These are phyloP conservation scores for Trichomonascus vanleenenianus DNA, from an alignment of 805 yeast genomes.

Conservation along the genomic window DNA sequence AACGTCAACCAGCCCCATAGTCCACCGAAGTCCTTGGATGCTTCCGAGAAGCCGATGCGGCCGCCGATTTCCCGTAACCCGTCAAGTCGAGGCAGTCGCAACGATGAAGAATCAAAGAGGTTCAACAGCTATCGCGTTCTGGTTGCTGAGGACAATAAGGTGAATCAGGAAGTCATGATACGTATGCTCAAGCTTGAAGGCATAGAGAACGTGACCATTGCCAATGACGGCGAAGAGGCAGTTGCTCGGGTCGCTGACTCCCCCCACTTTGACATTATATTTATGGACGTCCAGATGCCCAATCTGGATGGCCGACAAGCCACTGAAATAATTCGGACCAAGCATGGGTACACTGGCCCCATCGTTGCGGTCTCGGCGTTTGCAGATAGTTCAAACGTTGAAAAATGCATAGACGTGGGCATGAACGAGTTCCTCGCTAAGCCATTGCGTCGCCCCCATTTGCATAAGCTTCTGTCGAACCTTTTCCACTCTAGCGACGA, in stretches of 20 bases:
- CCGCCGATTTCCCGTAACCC: slow-evolving; percentile 1
- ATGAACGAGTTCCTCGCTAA: slow-evolving; percentile 88
- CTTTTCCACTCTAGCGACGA: too few species aligned
- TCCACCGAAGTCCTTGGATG: background rate
- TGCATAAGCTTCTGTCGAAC: slow-evolving; percentile 35
- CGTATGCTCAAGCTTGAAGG: slow-evolving; percentile 82
- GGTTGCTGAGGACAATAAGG: slow-evolving; percentile 88
- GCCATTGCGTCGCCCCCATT: slow-evolving; percentile 68
- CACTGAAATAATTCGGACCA: slow-evolving; percentile 61
- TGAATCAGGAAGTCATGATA: slow-evolving; percentile 86
- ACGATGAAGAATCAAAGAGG: background rate
- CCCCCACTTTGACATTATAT: slow-evolving; percentile 55
- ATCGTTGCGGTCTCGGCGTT: slow-evolving; percentile 93
- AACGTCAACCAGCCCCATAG: background rate
- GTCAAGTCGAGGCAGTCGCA: slow-evolving; percentile 3
- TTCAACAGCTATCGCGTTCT: slow-evolving; percentile 37
- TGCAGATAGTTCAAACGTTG: slow-evolving; percentile 85
- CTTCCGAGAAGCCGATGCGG: background rate
- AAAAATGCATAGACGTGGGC: slow-evolving; percentile 77
- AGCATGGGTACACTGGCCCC: slow-evolving; percentile 56
- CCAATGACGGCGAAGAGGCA: slow-evolving; percentile 85
- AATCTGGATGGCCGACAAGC: slow-evolving; percentile 84
- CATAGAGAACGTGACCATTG: slow-evolving; percentile 57
- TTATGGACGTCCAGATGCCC: slow-evolving; percentile 99
- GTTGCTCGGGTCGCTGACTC: slow-evolving; percentile 51